These are phyloP conservation scores for Phaeophleospora eucalypticola DNA, from an alignment of 2,329 filamentous ascomycete genomes.

Conservation along the genomic window DNA sequence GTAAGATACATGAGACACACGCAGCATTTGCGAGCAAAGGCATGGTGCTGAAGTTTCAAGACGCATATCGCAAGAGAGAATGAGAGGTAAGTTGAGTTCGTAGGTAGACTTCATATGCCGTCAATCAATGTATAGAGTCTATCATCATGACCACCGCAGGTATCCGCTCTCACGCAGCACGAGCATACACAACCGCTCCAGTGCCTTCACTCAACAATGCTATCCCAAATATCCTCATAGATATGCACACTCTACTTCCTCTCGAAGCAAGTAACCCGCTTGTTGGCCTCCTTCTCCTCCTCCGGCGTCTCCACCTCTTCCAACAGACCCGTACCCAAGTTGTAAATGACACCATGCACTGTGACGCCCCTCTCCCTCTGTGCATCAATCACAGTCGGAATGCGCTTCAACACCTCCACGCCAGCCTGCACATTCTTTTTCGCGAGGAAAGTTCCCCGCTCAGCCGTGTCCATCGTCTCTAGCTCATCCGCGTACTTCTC, in stretches of 20 bases:
- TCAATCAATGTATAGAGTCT: too few relatives aligned
- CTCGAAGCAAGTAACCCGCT: constrained; percentile 25
- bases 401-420: constrained; percentile 63
- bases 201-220: too few relatives aligned
- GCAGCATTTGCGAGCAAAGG: too few relatives aligned
- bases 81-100: too few relatives aligned
- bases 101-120: too few relatives aligned
- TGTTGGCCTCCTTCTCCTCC: constrained; percentile 26
- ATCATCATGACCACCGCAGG: too few relatives aligned
- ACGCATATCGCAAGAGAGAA: too few relatives aligned
- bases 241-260: constrained; percentile 10
- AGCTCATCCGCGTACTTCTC: constrained; percentile 51
- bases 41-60: too few relatives aligned
- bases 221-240: too few relatives aligned
- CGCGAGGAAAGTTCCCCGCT: constrained; percentile 58
- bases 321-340: constrained; percentile 56
- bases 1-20: too few relatives aligned
- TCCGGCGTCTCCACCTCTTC: constrained; percentile 46
- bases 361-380: constrained; percentile 65
- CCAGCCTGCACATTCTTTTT: constrained; percentile 73
- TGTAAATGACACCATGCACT: constrained; percentile 75
- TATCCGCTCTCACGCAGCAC: too few relatives aligned
- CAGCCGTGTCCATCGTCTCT: constrained; percentile 38
- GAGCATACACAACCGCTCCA: too few relatives aligned
- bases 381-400: constrained; percentile 65